phyloP scores from a whole-genome alignment of 148 eudicot species.

The Heliamphora exappendiculata region DNA sequence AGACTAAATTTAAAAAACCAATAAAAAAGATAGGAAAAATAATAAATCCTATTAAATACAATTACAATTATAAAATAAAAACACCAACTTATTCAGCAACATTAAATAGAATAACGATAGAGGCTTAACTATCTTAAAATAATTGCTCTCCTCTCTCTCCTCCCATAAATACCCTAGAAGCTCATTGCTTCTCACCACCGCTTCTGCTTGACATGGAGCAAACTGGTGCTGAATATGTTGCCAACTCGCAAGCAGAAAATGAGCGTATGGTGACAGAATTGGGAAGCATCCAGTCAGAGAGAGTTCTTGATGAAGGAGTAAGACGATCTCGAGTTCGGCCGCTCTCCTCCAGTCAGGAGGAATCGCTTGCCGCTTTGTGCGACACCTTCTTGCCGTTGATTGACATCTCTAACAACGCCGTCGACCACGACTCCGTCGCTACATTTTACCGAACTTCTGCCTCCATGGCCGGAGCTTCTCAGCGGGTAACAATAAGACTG shows the following conservation, averaged over 20 bases:
- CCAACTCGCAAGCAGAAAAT: background rate
- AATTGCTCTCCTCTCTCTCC: background rate
- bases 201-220: constrained; percentile 6
- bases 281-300: constrained; percentile 17
- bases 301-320: constrained; percentile 4
- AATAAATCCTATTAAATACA: no score
- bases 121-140: no score
- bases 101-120: no score
- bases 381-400: constrained; percentile 53
- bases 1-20: no score
- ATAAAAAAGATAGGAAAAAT: no score
- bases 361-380: constrained; percentile 45
- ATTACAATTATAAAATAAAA: no score
- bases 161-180: background rate
- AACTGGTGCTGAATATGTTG: background rate
- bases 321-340: background rate
- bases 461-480: constrained; percentile 42
- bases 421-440: constrained; percentile 14
- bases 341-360: constrained; percentile 41
- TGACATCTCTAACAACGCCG: constrained; percentile 13
- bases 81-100: no score
- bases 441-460: constrained; percentile 43
- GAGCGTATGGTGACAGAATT: constrained; percentile 12
- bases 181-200: background rate
- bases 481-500: constrained; percentile 28